Evolutionary conservation across 768 basidiomycete genomes (phyloP), one percentile per base, ranked within the genome.

Genomic region (Lactarius hatsudake): DNA sequence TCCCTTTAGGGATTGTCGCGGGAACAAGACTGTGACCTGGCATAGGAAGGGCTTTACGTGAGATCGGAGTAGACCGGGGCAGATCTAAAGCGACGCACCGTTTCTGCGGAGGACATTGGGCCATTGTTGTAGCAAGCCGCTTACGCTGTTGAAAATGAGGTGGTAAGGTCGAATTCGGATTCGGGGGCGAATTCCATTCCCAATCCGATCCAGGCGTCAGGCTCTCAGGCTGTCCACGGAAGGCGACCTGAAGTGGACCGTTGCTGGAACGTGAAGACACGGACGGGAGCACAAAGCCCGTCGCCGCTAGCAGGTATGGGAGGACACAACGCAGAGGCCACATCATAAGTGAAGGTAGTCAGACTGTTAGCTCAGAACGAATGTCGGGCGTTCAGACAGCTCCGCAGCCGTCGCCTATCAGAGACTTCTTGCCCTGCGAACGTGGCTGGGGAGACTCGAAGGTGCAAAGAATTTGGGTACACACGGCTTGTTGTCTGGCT

Each of bases 101-200:
- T 70, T 70, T 60, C 63, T 70, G 38, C 56, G 63, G 34, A 76
- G 73, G 1, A 76, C 78, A 61, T 80, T 80, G 7, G 79, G 74
- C 78, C 79, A 80, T 23, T 75, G 74, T 58, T 81, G 80, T 15
- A 81, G 73, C 6, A 79, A 67, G 3, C 76, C 74, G 43, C 71
- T 70, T 8, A 79, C 71, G 3, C 75, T 74, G 48, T 77, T 75
- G 58, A 80, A 81, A 18, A 80, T 70, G 13, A 79, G 69, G 60
- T 78, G 72, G 20, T 72, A 66, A 66, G 4, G 79, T 78, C n/a
- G 71, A 69, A 59, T 78, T 74, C 10, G 71, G 66, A 32, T 69
- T 66, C 1, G 77, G 78, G 0, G 59, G 38, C 6, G 54, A 58
- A 18, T 74, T 63, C 70, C 70, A 71, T 20, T 26, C 20, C 13